Conservation (phyloP, 805 yeast species). For the Candida ulmi region DNA sequence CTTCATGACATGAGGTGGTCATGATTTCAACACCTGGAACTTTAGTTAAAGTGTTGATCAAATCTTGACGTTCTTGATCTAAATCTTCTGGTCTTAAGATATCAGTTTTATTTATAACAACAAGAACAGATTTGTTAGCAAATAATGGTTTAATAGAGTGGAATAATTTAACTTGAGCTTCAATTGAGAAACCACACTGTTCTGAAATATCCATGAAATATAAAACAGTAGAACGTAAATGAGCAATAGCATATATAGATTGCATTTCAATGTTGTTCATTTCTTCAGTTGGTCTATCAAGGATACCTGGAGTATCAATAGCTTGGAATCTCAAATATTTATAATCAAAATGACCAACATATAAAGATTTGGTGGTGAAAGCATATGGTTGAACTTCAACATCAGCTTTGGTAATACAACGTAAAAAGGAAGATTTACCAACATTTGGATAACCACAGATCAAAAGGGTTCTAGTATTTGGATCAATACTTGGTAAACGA, state of each 20-base stretch:
- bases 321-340: conserved; percentile 98
- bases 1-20: conserved; percentile 90
- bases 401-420: conserved; percentile 93
- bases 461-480: conserved; percentile 94
- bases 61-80: conserved; percentile 64
- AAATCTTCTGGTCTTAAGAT: conserved; percentile 82
- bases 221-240: conserved; percentile 90
- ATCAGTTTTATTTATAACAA: conserved; percentile 93
- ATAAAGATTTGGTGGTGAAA: conserved; percentile 94
- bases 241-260: conserved; percentile 97
- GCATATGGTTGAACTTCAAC: conserved; percentile 99
- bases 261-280: conserved; percentile 99
- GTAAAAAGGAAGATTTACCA: conserved; percentile 94
- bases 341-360: conserved; percentile 98
- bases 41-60: conserved; percentile 58
- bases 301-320: conserved; percentile 97
- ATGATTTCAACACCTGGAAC: conserved; percentile 85
- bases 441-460: conserved; percentile 99
- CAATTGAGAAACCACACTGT: conserved; percentile 97
- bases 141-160: conserved; percentile 95
- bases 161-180: conserved; percentile 95
- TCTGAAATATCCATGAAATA: conserved; percentile 98
- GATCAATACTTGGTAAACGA: conserved; percentile 96
- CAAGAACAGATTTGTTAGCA: conserved; percentile 93
- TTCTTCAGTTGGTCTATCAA: conserved; percentile 98